Evolutionary conservation across 257 asterid species (phyloP), one percentile per base, ranked within the genome.

Genomic region (Forsythia viridissima): DNA sequence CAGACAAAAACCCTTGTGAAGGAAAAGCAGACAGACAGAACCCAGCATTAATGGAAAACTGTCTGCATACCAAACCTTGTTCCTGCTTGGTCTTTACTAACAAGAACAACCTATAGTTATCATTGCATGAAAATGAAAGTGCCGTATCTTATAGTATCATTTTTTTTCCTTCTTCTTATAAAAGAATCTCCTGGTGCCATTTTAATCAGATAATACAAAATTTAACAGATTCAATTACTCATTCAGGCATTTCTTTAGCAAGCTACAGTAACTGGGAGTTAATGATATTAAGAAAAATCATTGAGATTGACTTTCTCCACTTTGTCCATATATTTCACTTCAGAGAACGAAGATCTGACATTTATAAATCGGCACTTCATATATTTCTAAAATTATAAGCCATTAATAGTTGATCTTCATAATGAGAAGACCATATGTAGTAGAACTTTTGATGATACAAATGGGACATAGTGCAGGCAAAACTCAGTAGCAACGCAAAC

Each of bases 341-440:
- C 68, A 21, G 68, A 61, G 37, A 63, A 24, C 6, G 10, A 63
- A 21, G 70, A 4, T 21, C 39, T 21, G 70, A 63, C 70, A 10
- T 63, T 39, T 63, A 8, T 9, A 61, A n/a, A 24, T 21, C 12
- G 12, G 37, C 36, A 61, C 21, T 3, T 37, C 68, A 21, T 61
- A 55, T 71, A 24, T 65, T 42, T 52, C 57, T 51, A 70, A 63
- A 71, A 70, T 71, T n/a, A 80, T 75, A 36, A 48, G 15, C 48
- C 73, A 61, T 16, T 66, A 36, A 36, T 6, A 72, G 20, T n/a
- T 24, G 30, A 76, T 75, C 37, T 69, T 24, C 67, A 52, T 4
- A 41, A 71, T 55, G 73, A 30, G 57, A 44, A 69, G 61, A 70
- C 51, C 42, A 43, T 15, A 70, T 39, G 34, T 71, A 63, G 46